Conservation (phyloP, 352 stramenopile species). For the Pythium folliculosum region DNA sequence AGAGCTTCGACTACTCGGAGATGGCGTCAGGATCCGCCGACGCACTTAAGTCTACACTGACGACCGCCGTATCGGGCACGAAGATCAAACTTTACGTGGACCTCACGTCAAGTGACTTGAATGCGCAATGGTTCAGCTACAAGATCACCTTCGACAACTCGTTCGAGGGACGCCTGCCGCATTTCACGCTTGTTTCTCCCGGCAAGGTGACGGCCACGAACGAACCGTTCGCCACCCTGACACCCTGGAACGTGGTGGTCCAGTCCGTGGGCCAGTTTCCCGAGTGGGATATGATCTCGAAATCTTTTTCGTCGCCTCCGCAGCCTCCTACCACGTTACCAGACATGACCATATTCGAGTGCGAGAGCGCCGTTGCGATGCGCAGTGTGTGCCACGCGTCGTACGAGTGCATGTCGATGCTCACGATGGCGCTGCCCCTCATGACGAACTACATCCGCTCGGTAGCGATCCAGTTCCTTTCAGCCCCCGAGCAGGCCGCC, state of each 20-base stretch:
- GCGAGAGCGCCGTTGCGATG: not conserved
- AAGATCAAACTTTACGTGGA: not conserved
- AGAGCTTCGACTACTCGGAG: constrained; percentile 12
- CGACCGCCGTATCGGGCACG: not conserved
- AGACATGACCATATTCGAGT: not conserved
- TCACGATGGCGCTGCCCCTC: not conserved
- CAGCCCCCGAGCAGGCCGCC: no score
- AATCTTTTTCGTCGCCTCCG: not conserved
- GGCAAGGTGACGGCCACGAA: not conserved
- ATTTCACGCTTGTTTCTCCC: not conserved
- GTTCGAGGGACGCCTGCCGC: constrained; percentile 16
- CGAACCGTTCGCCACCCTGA: not conserved
- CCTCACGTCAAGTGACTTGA: not conserved
- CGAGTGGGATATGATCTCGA: constrained; percentile 16
- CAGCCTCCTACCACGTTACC: not conserved
- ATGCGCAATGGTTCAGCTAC: constrained; percentile 5
- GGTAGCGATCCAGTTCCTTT: not conserved
- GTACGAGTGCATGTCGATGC: constrained; percentile 13
- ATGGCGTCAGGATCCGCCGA: not conserved
- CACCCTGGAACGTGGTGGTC: constrained; percentile 5
- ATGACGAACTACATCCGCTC: not conserved
- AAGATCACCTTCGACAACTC: constrained; percentile 18
- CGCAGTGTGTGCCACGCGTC: constrained; percentile 1
- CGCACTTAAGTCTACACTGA: not conserved
- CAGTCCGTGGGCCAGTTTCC: constrained; percentile 12